Percentiles rank a stretch among this genome's conserved stretches.
These are phyloP conservation scores for Sanguinoderma infundibulare DNA, from an alignment of 1,284 basidiomycete species.

Conservation along the genomic window DNA sequence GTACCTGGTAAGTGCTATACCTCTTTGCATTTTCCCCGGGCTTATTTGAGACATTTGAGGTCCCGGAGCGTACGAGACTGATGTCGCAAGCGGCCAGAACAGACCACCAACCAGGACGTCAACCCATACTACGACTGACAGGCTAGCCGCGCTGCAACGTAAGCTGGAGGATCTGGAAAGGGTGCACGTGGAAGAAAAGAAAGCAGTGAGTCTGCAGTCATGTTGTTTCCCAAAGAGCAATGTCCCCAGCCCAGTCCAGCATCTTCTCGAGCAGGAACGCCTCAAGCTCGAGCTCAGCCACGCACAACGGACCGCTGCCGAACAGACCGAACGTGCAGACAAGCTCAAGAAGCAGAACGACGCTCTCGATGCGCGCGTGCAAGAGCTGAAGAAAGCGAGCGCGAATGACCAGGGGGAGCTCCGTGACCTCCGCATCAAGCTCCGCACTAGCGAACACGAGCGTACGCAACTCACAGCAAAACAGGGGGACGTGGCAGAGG, in stretches of 20 bases:
- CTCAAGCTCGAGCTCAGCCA: constrained; percentile 59
- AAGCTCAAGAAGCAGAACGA: constrained; percentile 68
- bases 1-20: constrained; percentile 41
- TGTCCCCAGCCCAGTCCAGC: constrained; percentile 40
- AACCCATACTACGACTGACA: constrained; percentile 38
- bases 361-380: constrained; percentile 53
- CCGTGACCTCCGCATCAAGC: constrained; percentile 62
- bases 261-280: constrained; percentile 60
- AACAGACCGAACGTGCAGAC: constrained; percentile 59
- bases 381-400: constrained; percentile 60
- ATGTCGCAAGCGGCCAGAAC: constrained; percentile 15
- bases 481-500: constrained; percentile 53
- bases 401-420: constrained; percentile 59
- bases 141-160: constrained; percentile 58
- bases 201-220: constrained; percentile 52
- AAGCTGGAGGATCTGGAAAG: constrained; percentile 72
- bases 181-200: constrained; percentile 69
- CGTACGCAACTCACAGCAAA: constrained; percentile 53
- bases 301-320: constrained; percentile 50
- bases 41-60: constrained; percentile 31
- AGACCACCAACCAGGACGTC: constrained; percentile 17
- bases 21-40: neutral
- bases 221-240: neutral
- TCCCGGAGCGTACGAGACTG: constrained; percentile 40
- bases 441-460: constrained; percentile 65